Conservation (phyloP, 2,329 filamentous ascomycete species). For the Fusarium sp. region DNA sequence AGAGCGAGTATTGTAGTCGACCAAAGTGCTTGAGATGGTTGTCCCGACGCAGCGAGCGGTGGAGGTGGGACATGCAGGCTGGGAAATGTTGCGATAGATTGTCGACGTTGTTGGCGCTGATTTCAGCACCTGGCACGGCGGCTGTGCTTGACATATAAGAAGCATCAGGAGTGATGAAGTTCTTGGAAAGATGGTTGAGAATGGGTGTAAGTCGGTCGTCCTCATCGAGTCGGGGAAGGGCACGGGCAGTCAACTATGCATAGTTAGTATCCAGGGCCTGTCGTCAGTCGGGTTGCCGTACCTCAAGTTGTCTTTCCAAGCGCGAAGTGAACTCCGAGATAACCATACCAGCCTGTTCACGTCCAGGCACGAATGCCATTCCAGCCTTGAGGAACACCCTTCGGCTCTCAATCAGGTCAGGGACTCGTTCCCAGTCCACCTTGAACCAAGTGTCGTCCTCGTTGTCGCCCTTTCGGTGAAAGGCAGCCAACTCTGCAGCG, state of each 20-base stretch:
- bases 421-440: slow-evolving; percentile 93
- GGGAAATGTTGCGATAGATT: slow-evolving; percentile 84
- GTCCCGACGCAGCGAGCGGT: slow-evolving; percentile 86
- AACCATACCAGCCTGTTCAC: slow-evolving; percentile 90
- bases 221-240: slow-evolving; percentile 91
- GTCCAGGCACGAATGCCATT: slow-evolving; percentile 89
- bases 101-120: slow-evolving; percentile 84
- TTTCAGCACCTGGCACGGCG: slow-evolving; percentile 75
- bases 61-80: slow-evolving; percentile 93
- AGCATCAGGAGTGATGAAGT: slow-evolving; percentile 92
- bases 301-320: slow-evolving; percentile 86
- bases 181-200: slow-evolving; percentile 86
- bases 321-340: slow-evolving; percentile 84
- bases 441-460: slow-evolving; percentile 96
- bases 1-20: slow-evolving; percentile 93
- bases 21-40: slow-evolving; percentile 93
- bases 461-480: slow-evolving; percentile 53
- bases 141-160: slow-evolving; percentile 75
- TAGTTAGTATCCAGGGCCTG: not conserved
- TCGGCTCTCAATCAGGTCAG: slow-evolving; percentile 85
- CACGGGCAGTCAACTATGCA: slow-evolving; percentile 82
- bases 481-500: slow-evolving; percentile 69
- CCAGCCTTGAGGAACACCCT: slow-evolving; percentile 81
- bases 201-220: slow-evolving; percentile 85
- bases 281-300: slow-evolving; percentile 52